These are phyloP conservation scores for Nigrospora oryzae DNA, from an alignment of 2,329 filamentous ascomycete genomes.

Conservation along the genomic window DNA sequence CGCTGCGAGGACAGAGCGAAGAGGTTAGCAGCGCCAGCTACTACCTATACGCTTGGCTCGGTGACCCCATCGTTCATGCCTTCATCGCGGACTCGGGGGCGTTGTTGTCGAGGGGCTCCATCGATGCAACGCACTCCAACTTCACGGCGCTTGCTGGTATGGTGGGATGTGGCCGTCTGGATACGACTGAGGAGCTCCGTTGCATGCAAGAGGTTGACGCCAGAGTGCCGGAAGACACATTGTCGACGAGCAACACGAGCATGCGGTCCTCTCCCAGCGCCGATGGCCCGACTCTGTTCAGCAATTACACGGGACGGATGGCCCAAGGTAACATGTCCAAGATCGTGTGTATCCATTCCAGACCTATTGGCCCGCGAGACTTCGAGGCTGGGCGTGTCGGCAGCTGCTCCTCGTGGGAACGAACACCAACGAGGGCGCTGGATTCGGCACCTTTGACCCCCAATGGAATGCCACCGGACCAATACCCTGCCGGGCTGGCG, in stretches of 20 bases:
- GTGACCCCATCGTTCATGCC: conserved; percentile 24
- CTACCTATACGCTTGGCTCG: conserved; percentile 5
- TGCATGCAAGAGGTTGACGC: conserved; percentile 14
- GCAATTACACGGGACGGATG: conserved; percentile 4
- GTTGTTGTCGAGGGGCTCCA: conserved; percentile 16
- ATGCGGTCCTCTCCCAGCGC: conserved; percentile 1
- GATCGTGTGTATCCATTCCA: conserved; percentile 7
- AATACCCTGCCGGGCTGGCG: neutral
- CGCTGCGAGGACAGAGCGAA: conserved; percentile 6
- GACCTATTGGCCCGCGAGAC: neutral
- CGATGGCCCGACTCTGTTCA: conserved; percentile 5
- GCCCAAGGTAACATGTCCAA: conserved; percentile 4
- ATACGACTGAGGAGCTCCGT: conserved; percentile 10
- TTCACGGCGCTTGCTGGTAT: conserved; percentile 14
- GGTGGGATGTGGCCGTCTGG: conserved; percentile 13
- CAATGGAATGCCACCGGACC: conserved; percentile 4
- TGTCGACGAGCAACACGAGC: conserved; percentile 3
- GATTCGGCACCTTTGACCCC: conserved; percentile 9
- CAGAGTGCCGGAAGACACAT: conserved; percentile 5
- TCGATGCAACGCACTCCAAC: conserved; percentile 19
- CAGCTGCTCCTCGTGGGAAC: conserved; percentile 16
- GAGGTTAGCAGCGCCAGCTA: conserved; percentile 1
- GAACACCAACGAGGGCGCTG: conserved; percentile 15
- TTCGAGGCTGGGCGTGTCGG: neutral
- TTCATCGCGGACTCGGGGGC: conserved; percentile 23